Evolutionary conservation across 345 rosid species (phyloP).

Genomic region (Hevea brasiliensis): DNA sequence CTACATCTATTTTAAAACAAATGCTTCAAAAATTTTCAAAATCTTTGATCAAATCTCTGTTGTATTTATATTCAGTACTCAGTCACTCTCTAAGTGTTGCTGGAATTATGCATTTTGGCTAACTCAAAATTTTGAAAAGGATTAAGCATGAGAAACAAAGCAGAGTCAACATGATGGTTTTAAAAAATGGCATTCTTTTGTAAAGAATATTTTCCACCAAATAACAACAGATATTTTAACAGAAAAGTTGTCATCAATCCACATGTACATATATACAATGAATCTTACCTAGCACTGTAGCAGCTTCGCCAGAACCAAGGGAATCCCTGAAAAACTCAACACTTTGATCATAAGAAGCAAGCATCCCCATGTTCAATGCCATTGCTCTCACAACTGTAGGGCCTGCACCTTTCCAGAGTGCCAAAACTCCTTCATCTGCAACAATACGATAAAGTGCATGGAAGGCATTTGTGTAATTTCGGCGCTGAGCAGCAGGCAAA

Average conservation of each 20-base stretch:
- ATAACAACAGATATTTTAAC: background rate
- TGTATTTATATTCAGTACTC: background rate
- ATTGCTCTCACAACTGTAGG: slow-evolving; percentile 99
- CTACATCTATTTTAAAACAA: background rate
- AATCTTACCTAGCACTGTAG: slow-evolving; percentile 61
- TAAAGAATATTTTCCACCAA: background rate
- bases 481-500: slow-evolving; percentile 85
- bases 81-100: background rate
- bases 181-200: background rate
- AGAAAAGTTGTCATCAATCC: background rate
- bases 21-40: background rate
- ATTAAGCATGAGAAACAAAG: background rate
- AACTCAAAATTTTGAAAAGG: background rate
- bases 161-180: background rate
- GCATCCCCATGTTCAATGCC: slow-evolving; percentile 99
- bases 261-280: background rate
- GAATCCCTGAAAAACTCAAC: slow-evolving; percentile 85
- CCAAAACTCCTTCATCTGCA: slow-evolving; percentile 87
- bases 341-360: slow-evolving; percentile 97
- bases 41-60: background rate
- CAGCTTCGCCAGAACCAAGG: slow-evolving; percentile 66
- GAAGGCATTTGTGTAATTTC: slow-evolving; percentile 91
- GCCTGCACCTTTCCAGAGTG: slow-evolving; percentile 99
- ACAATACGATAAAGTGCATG: slow-evolving; percentile 83
- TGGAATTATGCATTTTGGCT: background rate